phyloP scores from a whole-genome alignment of 106 monocot genomes.

The Dactylorhiza incarnata region DNA sequence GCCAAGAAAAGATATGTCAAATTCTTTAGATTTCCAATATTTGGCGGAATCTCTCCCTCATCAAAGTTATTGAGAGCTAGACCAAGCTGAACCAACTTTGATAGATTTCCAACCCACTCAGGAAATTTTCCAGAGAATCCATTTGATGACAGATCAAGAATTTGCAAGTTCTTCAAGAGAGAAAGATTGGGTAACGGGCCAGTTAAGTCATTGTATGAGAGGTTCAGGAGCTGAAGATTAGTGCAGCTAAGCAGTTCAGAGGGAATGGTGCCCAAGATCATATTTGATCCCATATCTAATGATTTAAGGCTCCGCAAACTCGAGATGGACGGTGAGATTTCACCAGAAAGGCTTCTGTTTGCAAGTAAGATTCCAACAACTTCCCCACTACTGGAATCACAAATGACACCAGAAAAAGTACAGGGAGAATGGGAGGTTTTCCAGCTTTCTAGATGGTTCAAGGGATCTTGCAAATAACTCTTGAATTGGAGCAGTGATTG shows the following conservation, averaged over 20 bases:
- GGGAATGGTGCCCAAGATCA: constrained; percentile 41
- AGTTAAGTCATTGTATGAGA: constrained; percentile 47
- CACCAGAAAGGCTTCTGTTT: constrained; percentile 53
- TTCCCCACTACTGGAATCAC: constrained; percentile 30
- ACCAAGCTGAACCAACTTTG: constrained; percentile 25
- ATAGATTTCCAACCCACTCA: constrained; percentile 43
- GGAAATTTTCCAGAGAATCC: constrained; percentile 49
- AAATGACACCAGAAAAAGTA: constrained; percentile 47
- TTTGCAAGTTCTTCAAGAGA: constrained; percentile 23
- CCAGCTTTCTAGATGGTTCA: constrained; percentile 45
- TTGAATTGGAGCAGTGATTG: constrained; percentile 56
- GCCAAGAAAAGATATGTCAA: constrained; percentile 61
- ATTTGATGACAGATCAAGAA: constrained; percentile 65
- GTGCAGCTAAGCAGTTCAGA: constrained; percentile 40
- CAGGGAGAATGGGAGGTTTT: constrained; percentile 38
- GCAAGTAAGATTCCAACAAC: constrained; percentile 51
- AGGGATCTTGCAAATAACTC: constrained; percentile 42
- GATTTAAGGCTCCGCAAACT: constrained; percentile 22
- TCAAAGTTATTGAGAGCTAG: constrained; percentile 54
- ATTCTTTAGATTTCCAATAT: constrained; percentile 63
- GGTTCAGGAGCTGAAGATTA: constrained; percentile 48
- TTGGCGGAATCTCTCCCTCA: constrained; percentile 36
- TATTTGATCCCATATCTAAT: constrained; percentile 38
- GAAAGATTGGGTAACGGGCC: constrained; percentile 66
- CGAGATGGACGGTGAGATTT: constrained; percentile 44